phyloP scores from a whole-genome alignment of 78 protist species.

The Dictyostelium intermedium region DNA sequence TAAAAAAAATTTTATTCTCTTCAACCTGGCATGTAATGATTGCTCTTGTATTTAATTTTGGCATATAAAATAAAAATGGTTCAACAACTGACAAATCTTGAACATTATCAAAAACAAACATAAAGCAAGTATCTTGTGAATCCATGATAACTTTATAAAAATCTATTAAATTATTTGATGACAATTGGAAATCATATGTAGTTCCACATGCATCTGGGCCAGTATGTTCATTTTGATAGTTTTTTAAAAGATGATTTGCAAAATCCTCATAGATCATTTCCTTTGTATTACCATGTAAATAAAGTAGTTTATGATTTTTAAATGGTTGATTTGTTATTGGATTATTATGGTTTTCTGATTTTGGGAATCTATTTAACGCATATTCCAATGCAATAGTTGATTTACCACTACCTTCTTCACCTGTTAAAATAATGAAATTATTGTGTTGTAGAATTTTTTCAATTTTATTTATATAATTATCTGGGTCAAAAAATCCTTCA shows the following conservation, averaged over 20 bases:
- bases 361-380: background rate
- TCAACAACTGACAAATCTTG: background rate
- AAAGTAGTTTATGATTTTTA: background rate
- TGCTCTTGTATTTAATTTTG: constrained; percentile 2
- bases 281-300: background rate
- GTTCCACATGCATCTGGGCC: background rate
- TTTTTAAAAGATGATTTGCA: background rate
- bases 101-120: constrained; percentile 12
- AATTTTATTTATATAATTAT: background rate
- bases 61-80: constrained; percentile 2
- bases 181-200: background rate
- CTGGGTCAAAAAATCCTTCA: background rate
- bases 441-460: background rate
- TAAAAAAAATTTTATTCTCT: background rate
- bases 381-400: background rate
- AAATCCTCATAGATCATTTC: constrained; percentile 12
- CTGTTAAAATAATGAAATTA: background rate
- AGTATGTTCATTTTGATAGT: background rate
- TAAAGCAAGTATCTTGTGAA: background rate
- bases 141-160: constrained; percentile 1
- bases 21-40: background rate
- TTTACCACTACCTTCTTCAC: constrained; percentile 29
- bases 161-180: constrained; percentile 12
- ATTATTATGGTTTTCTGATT: background rate
- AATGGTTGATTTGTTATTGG: background rate